phyloP scores from a whole-genome alignment of 345 rosid species.

The Salix suchowensis region DNA sequence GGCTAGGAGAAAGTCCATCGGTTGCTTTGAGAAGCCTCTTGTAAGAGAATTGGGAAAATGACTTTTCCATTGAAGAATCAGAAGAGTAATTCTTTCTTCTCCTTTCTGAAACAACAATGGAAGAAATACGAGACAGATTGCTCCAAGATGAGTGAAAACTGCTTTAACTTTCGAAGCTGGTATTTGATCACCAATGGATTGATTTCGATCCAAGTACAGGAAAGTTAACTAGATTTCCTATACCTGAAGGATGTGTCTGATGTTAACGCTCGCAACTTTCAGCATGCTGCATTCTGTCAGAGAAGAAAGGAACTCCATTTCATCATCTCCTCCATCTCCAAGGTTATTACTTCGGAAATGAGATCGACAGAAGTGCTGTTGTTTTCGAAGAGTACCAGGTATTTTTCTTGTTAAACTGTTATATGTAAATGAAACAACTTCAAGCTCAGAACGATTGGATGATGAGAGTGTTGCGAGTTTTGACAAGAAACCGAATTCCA shows the following conservation, averaged over 20 bases:
- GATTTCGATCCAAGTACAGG: not conserved
- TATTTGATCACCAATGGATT: not conserved
- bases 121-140: not conserved
- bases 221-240: not conserved
- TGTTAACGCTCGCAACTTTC: not conserved
- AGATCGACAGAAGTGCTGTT: not conserved
- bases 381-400: not conserved
- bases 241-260: not conserved
- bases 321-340: not conserved
- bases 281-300: not conserved
- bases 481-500: not conserved
- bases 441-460: not conserved
- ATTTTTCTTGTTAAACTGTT: not conserved
- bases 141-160: not conserved
- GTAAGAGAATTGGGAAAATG: not conserved
- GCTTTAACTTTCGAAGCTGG: not conserved
- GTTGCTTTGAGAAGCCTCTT: not conserved
- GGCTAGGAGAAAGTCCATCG: not conserved
- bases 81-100: not conserved
- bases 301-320: not conserved
- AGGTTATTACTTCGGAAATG: not conserved
- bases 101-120: not conserved
- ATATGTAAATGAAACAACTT: not conserved
- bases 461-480: not conserved
- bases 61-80: not conserved